Evolutionary conservation across 1,139 yeast species (phyloP).

Genomic region (Chernovozyma aurita): DNA sequence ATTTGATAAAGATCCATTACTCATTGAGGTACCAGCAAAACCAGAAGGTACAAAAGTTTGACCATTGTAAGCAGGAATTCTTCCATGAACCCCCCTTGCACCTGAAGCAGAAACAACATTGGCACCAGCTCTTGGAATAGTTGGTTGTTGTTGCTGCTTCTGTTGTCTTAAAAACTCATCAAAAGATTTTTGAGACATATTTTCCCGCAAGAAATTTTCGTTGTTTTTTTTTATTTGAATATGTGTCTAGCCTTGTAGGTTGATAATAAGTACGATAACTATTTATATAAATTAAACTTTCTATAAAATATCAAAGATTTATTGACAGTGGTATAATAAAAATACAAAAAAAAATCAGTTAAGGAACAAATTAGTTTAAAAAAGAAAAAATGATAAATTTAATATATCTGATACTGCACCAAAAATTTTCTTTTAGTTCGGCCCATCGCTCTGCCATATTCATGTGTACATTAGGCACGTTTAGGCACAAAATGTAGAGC

Average conservation of each 20-base stretch:
- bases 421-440: background rate
- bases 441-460: background rate
- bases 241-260: too few relatives aligned
- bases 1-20: slow-evolving; percentile 2
- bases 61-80: slow-evolving; percentile 4
- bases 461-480: background rate
- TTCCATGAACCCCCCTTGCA: slow-evolving; percentile 1
- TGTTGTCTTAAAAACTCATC: slow-evolving; percentile 33
- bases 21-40: background rate
- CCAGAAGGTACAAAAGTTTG: slow-evolving; percentile 6
- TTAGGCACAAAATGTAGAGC: background rate
- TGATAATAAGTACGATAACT: too few relatives aligned
- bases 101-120: background rate
- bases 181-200: slow-evolving; percentile 18
- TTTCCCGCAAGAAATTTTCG: too few relatives aligned
- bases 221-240: background rate
- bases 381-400: background rate
- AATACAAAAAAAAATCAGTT: too few relatives aligned
- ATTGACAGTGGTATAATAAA: background rate
- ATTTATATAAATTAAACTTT: too few relatives aligned
- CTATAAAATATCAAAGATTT: too few relatives aligned
- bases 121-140: slow-evolving; percentile 3
- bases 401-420: background rate
- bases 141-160: slow-evolving; percentile 16
- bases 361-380: background rate